These are phyloP conservation scores for Urtica urens DNA, from an alignment of 306 rosid species.

Conservation along the genomic window DNA sequence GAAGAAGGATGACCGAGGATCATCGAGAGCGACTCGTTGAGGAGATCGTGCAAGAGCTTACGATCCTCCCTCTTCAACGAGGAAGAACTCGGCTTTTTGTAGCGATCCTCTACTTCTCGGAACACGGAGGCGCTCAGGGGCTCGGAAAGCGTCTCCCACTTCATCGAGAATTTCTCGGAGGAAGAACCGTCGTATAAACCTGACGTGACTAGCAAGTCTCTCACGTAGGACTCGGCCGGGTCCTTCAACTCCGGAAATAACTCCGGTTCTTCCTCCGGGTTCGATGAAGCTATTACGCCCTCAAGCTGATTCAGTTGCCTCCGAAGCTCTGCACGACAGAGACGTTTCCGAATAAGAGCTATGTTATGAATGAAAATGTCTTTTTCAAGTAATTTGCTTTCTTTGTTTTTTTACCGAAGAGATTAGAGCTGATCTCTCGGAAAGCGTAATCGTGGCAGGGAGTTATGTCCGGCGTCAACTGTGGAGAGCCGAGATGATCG, in stretches of 20 bases:
- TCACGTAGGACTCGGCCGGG: slow-evolving; percentile 71
- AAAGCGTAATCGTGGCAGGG: slow-evolving; percentile 53
- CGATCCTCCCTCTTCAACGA: slow-evolving; percentile 40
- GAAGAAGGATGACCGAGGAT: slow-evolving; percentile 50
- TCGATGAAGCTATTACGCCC: slow-evolving; percentile 27
- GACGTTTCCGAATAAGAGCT: too few relatives aligned
- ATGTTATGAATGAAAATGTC: too few relatives aligned
- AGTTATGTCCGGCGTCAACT: slow-evolving; percentile 65
- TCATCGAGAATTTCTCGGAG: slow-evolving; percentile 41
- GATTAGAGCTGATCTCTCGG: slow-evolving; percentile 73
- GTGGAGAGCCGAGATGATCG: slow-evolving; percentile 62
- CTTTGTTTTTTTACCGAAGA: slow-evolving; percentile 77
- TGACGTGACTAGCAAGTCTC: slow-evolving; percentile 76
- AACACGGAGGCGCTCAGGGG: slow-evolving; percentile 64
- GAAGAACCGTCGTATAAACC: slow-evolving; percentile 82
- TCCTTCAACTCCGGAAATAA: slow-evolving; percentile 42
- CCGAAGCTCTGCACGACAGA: slow-evolving; percentile 61
- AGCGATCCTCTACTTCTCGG: slow-evolving; percentile 79
- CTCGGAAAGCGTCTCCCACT: slow-evolving; percentile 49
- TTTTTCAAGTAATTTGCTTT: neutral
- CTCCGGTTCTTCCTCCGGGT: slow-evolving; percentile 37
- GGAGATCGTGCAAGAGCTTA: slow-evolving; percentile 51
- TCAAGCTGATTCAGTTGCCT: slow-evolving; percentile 80
- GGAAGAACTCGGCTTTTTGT: slow-evolving; percentile 27
- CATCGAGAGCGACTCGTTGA: slow-evolving; percentile 65